Conservation (phyloP, 2,329 filamentous ascomycete genomes). For the Beauveria rudraprayagi region DNA sequence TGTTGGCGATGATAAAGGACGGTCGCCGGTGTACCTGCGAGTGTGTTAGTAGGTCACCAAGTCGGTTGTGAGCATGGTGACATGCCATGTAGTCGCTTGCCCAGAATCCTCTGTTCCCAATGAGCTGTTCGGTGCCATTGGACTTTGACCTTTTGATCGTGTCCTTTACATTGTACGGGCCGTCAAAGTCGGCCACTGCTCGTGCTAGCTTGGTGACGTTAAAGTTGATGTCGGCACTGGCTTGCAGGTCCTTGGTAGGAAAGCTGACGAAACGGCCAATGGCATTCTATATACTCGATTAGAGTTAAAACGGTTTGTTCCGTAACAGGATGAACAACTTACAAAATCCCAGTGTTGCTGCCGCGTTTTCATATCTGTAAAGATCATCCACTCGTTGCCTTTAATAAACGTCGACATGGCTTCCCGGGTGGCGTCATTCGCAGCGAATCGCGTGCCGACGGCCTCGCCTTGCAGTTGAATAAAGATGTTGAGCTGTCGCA, state of each 20-base stretch:
- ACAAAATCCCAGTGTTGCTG: conserved; percentile 18
- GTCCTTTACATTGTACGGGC: conserved; percentile 12
- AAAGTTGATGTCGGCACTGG: conserved; percentile 19
- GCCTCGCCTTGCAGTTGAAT: conserved; percentile 17
- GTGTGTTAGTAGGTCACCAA: neutral
- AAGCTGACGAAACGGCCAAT: conserved; percentile 19
- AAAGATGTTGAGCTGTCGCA: conserved; percentile 17
- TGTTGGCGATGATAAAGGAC: conserved; percentile 15
- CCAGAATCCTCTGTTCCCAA: conserved; percentile 19
- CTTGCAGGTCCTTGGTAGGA: conserved; percentile 16
- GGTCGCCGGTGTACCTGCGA: conserved; percentile 14
- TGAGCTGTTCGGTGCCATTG: conserved; percentile 17
- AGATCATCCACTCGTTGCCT: conserved; percentile 20
- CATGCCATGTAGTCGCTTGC: conserved; percentile 19
- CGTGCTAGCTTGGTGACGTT: conserved; percentile 16
- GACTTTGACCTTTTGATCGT: conserved; percentile 14
- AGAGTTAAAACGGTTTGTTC: neutral
- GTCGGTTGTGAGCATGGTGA: neutral
- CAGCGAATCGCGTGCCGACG: conserved; percentile 18
- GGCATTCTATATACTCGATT: conserved; percentile 13
- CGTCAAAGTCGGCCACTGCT: conserved; percentile 16
- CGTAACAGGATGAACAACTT: neutral
- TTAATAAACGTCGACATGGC: conserved; percentile 16
- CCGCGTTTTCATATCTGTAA: conserved; percentile 13
- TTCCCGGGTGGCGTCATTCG: conserved; percentile 12